Base-by-base conservation (phyloP, 345 rosid species). In the Eucalyptus cladocalyx region DNA sequence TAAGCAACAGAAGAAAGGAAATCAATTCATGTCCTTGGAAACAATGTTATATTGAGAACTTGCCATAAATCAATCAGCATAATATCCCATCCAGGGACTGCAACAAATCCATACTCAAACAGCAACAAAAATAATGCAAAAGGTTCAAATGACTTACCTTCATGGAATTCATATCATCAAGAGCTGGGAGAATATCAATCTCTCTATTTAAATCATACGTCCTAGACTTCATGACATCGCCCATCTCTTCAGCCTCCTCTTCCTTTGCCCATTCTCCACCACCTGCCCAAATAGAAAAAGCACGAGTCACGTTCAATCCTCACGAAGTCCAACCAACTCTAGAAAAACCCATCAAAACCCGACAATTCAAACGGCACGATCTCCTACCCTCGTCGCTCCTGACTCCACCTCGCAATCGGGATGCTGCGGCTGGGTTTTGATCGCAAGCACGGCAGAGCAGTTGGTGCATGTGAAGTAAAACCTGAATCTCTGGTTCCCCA, bases 361-460 rank as follows among this genome's bases (percentile, higher is more conserved):
- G 6, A 58, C 65, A 26, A 58, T 58, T 26, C 15, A 58, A 58
- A 58, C 0, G 65, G n/a, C n/a, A 26, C 7, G 6, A 58, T 58
- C 65, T 26, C 6, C 14, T 58, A 58, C 1, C 65, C n/a, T 58
- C 65, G 65, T 58, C 7, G 99, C 97, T 13, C 98, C 99, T 7
- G 96, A 94, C 91, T 97, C 99, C 7, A 97, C 98, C n/a, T 91
- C 86, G 47, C 96, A 97, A 93, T 97, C 99, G 23, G 99, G 96
- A 86, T 97, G 95, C 67, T 96, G 99, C 1, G 99, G 99, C 88
- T 97, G 97, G 4, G 98, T 96, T 93, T 95, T 97, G 56, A 97
- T 94, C 1, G 98, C 89, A 32, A 97, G 90, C 94, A 95, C 99
- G 0, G 99, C 99, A 11, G 97, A 97, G 83, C 99, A 98, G 92